Conservation (phyloP, 176 grass and related monocot species). For the Pontederia crassipes region DNA sequence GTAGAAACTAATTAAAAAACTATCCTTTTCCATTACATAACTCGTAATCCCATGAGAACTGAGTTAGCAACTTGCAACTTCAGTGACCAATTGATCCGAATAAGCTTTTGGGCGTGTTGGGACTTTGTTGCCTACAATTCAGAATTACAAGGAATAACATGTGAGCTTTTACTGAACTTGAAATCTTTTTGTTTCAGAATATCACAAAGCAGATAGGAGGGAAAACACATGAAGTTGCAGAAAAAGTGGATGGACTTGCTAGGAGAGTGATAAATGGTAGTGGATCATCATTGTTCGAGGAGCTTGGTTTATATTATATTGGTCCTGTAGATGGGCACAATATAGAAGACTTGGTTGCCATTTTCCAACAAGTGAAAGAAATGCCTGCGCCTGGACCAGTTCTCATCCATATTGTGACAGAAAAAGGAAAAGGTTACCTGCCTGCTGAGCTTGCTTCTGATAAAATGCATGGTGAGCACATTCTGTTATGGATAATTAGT, state of each 20-base stretch:
- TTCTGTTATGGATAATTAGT: not conserved
- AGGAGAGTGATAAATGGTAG: constrained; percentile 57
- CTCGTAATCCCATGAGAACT: no score
- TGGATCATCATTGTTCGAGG: constrained; percentile 65
- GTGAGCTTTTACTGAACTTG: not conserved
- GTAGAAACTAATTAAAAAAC: no score
- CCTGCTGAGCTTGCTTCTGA: constrained; percentile 72
- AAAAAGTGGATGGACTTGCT: constrained; percentile 71
- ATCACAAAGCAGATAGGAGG: constrained; percentile 79
- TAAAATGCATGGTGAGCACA: constrained; percentile 55
- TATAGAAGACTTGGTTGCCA: constrained; percentile 55
- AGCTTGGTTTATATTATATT: constrained; percentile 89
- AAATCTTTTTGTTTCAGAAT: constrained; percentile 11
- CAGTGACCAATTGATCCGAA: no score
- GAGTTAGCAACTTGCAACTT: no score
- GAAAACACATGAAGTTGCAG: constrained; percentile 47
- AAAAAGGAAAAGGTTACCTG: constrained; percentile 81
- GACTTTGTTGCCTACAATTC: no score
- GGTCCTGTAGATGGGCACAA: constrained; percentile 84
- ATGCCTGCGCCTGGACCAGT: constrained; percentile 75
- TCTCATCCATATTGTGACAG: constrained; percentile 72
- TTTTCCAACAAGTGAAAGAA: constrained; percentile 67
- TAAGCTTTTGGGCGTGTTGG: no score
- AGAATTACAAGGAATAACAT: no score
- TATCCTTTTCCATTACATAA: no score